Conservation (phyloP, 805 yeast genomes). For the Monosporozyma aerobia region DNA sequence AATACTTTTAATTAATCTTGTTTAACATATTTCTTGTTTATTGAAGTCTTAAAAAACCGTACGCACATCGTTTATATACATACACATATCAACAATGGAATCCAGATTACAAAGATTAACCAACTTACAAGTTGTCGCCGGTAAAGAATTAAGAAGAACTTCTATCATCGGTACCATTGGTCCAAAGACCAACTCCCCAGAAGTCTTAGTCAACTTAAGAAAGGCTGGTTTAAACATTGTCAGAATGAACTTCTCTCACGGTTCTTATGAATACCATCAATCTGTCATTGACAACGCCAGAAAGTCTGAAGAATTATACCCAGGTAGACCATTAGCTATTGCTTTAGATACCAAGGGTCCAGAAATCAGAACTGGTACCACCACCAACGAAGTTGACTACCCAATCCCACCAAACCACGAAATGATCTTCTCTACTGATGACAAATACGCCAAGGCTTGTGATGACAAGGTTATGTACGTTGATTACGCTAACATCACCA, state of each 20-base stretch:
- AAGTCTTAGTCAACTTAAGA: constrained; percentile 75
- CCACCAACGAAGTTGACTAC: constrained; percentile 68
- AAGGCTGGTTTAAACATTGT: constrained; percentile 97
- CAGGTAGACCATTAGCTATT: constrained; percentile 96
- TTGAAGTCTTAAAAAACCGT: neutral
- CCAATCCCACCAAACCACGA: constrained; percentile 80
- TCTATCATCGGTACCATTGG: constrained; percentile 98
- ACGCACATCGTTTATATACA: constrained; percentile 1
- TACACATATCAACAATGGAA: constrained; percentile 12
- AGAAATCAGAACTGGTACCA: constrained; percentile 97
- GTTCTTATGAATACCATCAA: constrained; percentile 96
- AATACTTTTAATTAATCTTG: neutral
- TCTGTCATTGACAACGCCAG: constrained; percentile 93
- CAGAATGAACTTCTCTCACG: constrained; percentile 98
- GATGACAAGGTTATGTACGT: constrained; percentile 78
- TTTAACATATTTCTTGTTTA: neutral
- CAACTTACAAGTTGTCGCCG: constrained; percentile 69
- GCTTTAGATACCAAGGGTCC: constrained; percentile 99
- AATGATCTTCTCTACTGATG: constrained; percentile 91
- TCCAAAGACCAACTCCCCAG: constrained; percentile 91
- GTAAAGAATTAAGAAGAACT: constrained; percentile 78
- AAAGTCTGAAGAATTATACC: constrained; percentile 80
- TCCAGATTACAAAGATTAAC: constrained; percentile 75
- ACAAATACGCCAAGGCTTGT: constrained; percentile 56
- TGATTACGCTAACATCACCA: constrained; percentile 94